phyloP scores from a whole-genome alignment of 306 rosid species.

The Cucurbita argyrosperma region DNA sequence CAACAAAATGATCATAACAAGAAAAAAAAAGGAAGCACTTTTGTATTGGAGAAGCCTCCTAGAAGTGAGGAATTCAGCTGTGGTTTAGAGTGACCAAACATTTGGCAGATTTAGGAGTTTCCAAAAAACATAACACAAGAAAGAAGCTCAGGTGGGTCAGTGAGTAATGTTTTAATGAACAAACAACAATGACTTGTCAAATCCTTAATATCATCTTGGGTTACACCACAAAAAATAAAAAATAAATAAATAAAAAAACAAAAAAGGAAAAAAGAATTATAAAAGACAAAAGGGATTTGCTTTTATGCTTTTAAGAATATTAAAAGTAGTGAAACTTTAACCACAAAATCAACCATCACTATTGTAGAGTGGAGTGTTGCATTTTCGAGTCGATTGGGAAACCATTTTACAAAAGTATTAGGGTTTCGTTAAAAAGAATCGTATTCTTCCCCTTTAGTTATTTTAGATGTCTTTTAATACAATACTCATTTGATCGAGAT shows the following conservation, averaged over 20 bases:
- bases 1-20: conserved; percentile 12
- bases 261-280: neutral
- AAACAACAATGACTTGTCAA: conserved; percentile 5
- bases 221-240: neutral
- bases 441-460: neutral
- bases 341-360: conserved; percentile 12
- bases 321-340: conserved; percentile 9
- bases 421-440: neutral
- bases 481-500: neutral
- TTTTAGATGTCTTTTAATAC: conserved; percentile 1
- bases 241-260: neutral
- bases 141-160: neutral
- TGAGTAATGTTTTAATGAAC: conserved; percentile 2
- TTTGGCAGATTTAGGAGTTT: conserved; percentile 42
- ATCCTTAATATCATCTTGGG: conserved; percentile 13
- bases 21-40: conserved; percentile 21
- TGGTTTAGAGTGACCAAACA: conserved; percentile 29
- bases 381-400: neutral
- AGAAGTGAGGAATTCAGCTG: conserved; percentile 48
- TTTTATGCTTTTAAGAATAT: conserved; percentile 18
- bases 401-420: neutral
- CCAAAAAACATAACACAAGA: neutral
- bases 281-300: conserved; percentile 22
- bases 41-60: conserved; percentile 68
- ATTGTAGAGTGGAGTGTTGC: neutral